These are phyloP conservation scores for Sungouiozyma ichnusensis DNA, from an alignment of 805 yeast genomes.

Conservation along the genomic window DNA sequence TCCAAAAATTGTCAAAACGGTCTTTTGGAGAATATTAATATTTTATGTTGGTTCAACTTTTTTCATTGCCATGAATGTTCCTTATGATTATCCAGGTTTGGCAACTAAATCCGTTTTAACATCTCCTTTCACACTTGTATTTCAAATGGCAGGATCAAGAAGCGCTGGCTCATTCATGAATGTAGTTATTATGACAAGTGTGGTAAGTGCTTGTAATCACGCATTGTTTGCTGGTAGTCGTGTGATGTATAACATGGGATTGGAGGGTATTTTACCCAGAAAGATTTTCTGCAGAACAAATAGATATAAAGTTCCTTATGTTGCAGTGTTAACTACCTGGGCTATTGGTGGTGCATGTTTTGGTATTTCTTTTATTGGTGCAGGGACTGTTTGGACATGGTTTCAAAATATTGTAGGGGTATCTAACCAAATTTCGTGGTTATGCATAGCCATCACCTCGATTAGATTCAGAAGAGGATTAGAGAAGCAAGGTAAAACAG, in stretches of 20 bases:
- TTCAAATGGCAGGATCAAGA: constrained; percentile 43
- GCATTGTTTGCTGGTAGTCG: constrained; percentile 43
- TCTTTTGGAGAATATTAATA: constrained; percentile 44
- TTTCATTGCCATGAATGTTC: constrained; percentile 50
- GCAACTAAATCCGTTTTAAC: constrained; percentile 28
- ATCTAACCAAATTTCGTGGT: constrained; percentile 43
- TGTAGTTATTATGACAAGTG: constrained; percentile 46
- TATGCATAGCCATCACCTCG: constrained; percentile 38
- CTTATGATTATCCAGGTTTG: constrained; percentile 43
- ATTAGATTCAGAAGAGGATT: constrained; percentile 41
- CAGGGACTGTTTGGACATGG: constrained; percentile 46
- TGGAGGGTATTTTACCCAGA: constrained; percentile 32
- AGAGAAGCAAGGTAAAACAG: constrained; percentile 33
- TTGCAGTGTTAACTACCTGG: constrained; percentile 42
- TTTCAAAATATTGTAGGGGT: constrained; percentile 43
- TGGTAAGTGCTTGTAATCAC: constrained; percentile 46
- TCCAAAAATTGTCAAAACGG: constrained; percentile 50
- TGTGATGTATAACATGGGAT: constrained; percentile 39
- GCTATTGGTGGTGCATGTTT: constrained; percentile 47
- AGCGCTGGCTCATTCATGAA: constrained; percentile 41
- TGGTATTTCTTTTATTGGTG: constrained; percentile 46
- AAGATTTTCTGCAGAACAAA: constrained; percentile 31
- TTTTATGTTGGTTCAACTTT: constrained; percentile 47
- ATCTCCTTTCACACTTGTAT: constrained; percentile 37
- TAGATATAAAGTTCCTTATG: constrained; percentile 38